Base-by-base conservation (phyloP, 306 rosid genomes). In the Castanopsis chinensis region DNA sequence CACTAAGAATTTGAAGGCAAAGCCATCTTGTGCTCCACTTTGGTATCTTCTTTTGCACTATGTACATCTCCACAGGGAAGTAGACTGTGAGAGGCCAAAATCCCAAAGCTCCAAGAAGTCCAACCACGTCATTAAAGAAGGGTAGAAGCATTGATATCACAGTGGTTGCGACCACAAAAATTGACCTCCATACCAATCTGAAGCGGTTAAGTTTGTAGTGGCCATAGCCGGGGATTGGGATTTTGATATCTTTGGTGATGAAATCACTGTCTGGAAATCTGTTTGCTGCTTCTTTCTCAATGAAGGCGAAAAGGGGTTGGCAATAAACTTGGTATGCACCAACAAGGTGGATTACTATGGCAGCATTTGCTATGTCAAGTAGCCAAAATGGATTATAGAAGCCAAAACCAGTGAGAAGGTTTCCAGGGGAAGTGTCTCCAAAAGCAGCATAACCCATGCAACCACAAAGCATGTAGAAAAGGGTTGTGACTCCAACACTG, bases 401-500 rank as follows among this genome's bases (percentile, higher is more conserved):
- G 4, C 96, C 97, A 28, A 86, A 88, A 19, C 95, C 97, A 4
- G 93, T 88, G 41, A 92, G 88, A 70, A 92, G 90, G 78, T 90
- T 92, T 78, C 96, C 97, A 0, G 97, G 97, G 74, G 91, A 76
- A 52, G 61, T 12, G 68, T 92, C 93, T 51, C 97, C 97, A 35
- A 92, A 92, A 6, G 93, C 89, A 0, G 92, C 97, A 52, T 89
- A 92, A 2, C 96, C 97, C 69, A 87, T 87, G 81, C 90, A 90
- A 3, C 97, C 97, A 78, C 97, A 92, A 2, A 90, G 90, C 92
- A 92, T 92, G 90, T 90, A 92, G 90, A 92, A 92, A 21, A 85
- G 2, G 45, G 93, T 86, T 13, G 96, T 92, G 63, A 88, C 88
- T 15, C 56, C 58, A 19, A 90, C 89, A 69, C 97, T 89, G 2